Base-by-base conservation (phyloP, 495 filamentous ascomycete genomes). In the Niebla homalea region DNA sequence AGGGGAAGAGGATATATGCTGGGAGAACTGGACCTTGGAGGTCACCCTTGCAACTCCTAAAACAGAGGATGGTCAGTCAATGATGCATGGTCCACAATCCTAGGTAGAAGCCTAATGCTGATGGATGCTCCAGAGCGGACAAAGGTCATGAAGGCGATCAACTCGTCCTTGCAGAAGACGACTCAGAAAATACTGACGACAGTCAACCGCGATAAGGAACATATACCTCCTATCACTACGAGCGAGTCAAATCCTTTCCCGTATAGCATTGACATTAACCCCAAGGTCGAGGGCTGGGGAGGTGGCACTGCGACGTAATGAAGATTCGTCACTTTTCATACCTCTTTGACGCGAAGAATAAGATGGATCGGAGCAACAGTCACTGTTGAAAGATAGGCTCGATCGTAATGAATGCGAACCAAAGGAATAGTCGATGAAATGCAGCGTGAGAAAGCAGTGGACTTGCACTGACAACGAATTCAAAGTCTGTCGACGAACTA, bases 211-310 rank as follows among this genome's bases (percentile, higher is more conserved):
- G 84, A 94, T 58, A 94, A 93, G 64, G 87, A 94, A 60, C 92
- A 98, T 67, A 95, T 98, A 59, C 92, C 92, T 25, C 93, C 92
- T 43, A 97, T 98, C 51, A 96, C 88, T 21, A 90, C 86, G 7
- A 89, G 79, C 58, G 89, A 95, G 26, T 71, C 80, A 42, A 97
- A 97, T 60, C 89, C 93, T 0, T 98, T 98, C 62, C 90, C 92
- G 4, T 97, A 94, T 63, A 79, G 85, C 53, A 94, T 98, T 61
- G 73, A 86, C 20, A 74, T 97, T 32, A 88, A 90, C 54, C 86
- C 85, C 15, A 80, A 84, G 40, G 71, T 73, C 16, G 84, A 87
- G 55, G 75, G 81, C 36, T 94, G 88, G 87, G 83, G 84, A 16
- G 79, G 78, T 55, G 72, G 84, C 21, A 85, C 92, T 57, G 84